phyloP scores from a whole-genome alignment of 495 filamentous ascomycete genomes.

The Aspergillus bridgeri region DNA sequence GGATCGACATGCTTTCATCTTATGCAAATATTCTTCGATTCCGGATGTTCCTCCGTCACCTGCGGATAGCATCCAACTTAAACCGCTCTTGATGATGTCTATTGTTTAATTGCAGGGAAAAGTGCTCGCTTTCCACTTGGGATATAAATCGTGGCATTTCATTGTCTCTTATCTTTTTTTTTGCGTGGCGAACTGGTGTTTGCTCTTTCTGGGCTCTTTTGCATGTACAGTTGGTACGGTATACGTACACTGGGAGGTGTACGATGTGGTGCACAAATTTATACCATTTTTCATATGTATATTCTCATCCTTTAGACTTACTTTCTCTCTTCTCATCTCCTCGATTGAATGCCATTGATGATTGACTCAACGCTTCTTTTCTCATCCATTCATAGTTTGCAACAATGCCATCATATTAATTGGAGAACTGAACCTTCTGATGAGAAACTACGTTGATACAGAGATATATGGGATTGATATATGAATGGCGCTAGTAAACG shows the following conservation, averaged over 20 bases:
- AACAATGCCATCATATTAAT: too few relatives aligned
- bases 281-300: background rate
- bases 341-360: background rate
- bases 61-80: background rate
- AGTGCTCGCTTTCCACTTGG: background rate
- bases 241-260: slow-evolving; percentile 1
- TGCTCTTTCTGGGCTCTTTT: background rate
- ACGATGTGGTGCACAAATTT: background rate
- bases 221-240: background rate
- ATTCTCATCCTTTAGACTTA: background rate
- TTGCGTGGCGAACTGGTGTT: slow-evolving; percentile 2
- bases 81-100: background rate
- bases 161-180: background rate
- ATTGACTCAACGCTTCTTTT: background rate
- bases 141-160: background rate
- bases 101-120: background rate
- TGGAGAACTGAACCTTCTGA: too few relatives aligned
- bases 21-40: background rate
- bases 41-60: background rate
- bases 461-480: too few relatives aligned
- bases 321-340: background rate
- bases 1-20: too few relatives aligned
- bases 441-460: too few relatives aligned
- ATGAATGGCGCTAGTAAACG: too few relatives aligned
- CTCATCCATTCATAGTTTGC: too few relatives aligned